A percentile compares a stretch with the other conserved stretches of the same genome.
Evolutionary conservation across 495 filamentous ascomycete species (phyloP).

Genomic region (Chaetomium tenue): DNA sequence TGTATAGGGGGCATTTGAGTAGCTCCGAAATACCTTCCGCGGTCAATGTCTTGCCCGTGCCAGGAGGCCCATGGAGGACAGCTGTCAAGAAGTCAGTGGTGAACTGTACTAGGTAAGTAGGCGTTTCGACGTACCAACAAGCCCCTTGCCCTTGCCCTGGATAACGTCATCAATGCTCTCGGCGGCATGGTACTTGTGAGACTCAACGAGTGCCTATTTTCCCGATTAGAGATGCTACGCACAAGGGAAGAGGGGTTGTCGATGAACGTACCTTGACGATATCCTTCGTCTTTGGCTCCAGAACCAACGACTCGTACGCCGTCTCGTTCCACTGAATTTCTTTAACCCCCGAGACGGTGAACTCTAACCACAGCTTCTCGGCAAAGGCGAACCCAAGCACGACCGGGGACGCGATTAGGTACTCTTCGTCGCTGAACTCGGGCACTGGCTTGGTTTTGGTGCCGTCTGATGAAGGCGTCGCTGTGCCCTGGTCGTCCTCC

Average conservation of each 20-base stretch:
- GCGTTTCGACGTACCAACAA: constrained; percentile 67
- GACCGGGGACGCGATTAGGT: constrained; percentile 84
- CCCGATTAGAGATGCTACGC: not conserved
- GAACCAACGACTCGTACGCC: constrained; percentile 33
- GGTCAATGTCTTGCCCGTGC: constrained; percentile 86
- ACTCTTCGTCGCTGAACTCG: constrained; percentile 79
- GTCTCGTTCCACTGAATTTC: constrained; percentile 36
- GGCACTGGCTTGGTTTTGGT: constrained; percentile 42
- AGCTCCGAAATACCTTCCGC: constrained; percentile 85
- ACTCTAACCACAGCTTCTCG: constrained; percentile 91
- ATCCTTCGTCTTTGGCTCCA: constrained; percentile 35
- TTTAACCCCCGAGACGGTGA: constrained; percentile 76
- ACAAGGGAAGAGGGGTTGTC: not conserved
- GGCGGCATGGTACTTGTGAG: constrained; percentile 62
- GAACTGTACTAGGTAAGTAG: not conserved
- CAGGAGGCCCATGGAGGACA: constrained; percentile 79
- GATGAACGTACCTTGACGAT: constrained; percentile 57
- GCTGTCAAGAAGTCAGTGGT: constrained; percentile 31
- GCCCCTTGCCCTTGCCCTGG: constrained; percentile 53
- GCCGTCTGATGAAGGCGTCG: constrained; percentile 27
- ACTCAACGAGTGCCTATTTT: constrained; percentile 29
- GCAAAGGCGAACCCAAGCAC: constrained; percentile 90
- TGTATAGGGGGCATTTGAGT: constrained; percentile 78
- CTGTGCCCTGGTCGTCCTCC: constrained; percentile 48
- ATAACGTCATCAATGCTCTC: constrained; percentile 69